Base-by-base conservation (phyloP, 164 flowering plant species). In the Aristolochia contorta region DNA sequence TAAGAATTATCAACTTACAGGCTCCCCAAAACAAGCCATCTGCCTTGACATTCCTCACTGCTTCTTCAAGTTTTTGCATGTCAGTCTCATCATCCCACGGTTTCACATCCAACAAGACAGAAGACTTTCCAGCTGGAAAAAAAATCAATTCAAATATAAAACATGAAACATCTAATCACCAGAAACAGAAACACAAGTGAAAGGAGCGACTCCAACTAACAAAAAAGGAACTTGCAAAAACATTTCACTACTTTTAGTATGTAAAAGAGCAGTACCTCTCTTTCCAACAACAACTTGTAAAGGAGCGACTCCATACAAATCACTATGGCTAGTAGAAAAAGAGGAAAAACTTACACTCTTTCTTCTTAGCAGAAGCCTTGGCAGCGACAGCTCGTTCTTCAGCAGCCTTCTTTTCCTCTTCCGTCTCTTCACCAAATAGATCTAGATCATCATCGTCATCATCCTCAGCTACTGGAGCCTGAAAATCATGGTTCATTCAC, bases 61-160 rank as follows among this genome's bases (percentile, higher is more conserved):
- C 80, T 66, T 89, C 93, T 70, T 89, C 96, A 15, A 86, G 91
- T 72, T 80, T 80, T 53, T 82, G 65, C 96, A 89, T 89, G 81
- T 89, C 93, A 13, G 96, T 89, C 72, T 89, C 93, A 65, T 89
- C 96, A 64, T 89, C 96, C 96, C 96, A 86, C 30, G 96, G 96
- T 71, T 89, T 89, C 57, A 89, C 78, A 66, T 89, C 96, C 84
- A 89, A 19, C 50, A 86, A 65, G 46, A 89, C 86, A 0, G 98
- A 93, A 8, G 98, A 93, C 76, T 90, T 93, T 27, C 98, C 98
- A 75, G 79, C 98, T 92, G 85, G 46, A 5, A 51, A 37, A 7
- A 37, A 37, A 37, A 64, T 27, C 12, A 62, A 22, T 19, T 61
- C 54, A 13, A 54, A 16, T 22, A 6, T 25, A 37, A 20, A 45